Evolutionary conservation across 2,329 filamentous ascomycete species (phyloP).

Genomic region (Apiospora sp.): DNA sequence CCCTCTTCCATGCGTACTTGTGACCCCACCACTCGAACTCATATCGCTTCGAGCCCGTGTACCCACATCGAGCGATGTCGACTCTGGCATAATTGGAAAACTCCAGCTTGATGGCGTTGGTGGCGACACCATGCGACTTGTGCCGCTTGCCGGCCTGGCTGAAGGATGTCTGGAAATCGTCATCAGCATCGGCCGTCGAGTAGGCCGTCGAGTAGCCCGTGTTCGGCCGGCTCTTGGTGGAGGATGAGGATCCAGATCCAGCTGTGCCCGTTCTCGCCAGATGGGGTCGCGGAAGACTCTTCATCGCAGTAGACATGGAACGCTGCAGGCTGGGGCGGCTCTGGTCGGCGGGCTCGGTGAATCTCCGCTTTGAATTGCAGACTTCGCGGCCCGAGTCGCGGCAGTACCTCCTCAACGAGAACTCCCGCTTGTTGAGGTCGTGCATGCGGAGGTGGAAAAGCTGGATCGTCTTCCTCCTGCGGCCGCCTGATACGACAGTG

Average conservation of each 20-base stretch:
- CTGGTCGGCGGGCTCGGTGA: slow-evolving; percentile 58
- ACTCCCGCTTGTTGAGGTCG: slow-evolving; percentile 84
- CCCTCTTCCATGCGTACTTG: slow-evolving; percentile 83
- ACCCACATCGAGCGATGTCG: slow-evolving; percentile 75
- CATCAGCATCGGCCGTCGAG: slow-evolving; percentile 39
- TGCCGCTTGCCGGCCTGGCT: slow-evolving; percentile 31
- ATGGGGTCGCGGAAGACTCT: slow-evolving; percentile 50
- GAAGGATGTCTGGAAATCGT: slow-evolving; percentile 41
- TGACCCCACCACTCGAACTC: slow-evolving; percentile 95
- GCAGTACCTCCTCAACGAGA: slow-evolving; percentile 90
- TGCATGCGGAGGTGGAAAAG: slow-evolving; percentile 97
- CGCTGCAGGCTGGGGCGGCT: slow-evolving; percentile 52
- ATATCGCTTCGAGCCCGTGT: slow-evolving; percentile 76
- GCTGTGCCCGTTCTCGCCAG: slow-evolving; percentile 48
- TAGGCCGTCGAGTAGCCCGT: slow-evolving; percentile 45
- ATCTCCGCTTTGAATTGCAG: slow-evolving; percentile 81
- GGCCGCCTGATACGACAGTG: slow-evolving; percentile 71
- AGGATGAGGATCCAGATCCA: slow-evolving; percentile 37
- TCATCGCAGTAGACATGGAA: slow-evolving; percentile 59
- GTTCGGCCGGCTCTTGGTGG: slow-evolving; percentile 42
- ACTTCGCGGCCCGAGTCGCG: slow-evolving; percentile 93
- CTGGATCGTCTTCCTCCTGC: slow-evolving; percentile 72
- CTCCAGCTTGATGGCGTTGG: slow-evolving; percentile 86
- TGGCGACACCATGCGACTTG: slow-evolving; percentile 58
- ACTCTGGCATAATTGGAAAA: slow-evolving; percentile 98